phyloP scores from a whole-genome alignment of 495 filamentous ascomycete genomes.

The Lophium mytilinum region DNA sequence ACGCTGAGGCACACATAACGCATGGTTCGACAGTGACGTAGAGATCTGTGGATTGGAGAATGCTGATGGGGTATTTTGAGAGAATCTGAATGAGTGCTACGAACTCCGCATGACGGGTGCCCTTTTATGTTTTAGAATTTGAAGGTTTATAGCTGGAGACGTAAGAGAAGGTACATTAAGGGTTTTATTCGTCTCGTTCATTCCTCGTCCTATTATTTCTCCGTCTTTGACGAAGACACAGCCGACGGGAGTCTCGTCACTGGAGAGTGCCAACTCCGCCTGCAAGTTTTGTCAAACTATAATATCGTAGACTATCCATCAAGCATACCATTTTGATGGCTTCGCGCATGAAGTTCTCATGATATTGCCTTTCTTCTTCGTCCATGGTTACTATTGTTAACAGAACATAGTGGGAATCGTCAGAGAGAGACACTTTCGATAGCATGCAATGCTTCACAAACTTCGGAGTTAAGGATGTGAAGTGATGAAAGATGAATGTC shows the following conservation, averaged over 20 bases:
- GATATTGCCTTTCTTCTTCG: conserved; percentile 22
- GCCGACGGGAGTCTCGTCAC: conserved; percentile 88
- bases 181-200: conserved; percentile 92
- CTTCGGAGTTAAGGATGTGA: too few relatives aligned
- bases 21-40: conserved; percentile 98
- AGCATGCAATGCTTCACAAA: too few relatives aligned
- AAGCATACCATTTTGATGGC: conserved; percentile 35
- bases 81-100: conserved; percentile 66
- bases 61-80: conserved; percentile 44
- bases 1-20: conserved; percentile 93
- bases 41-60: conserved; percentile 64
- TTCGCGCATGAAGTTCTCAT: conserved; percentile 39
- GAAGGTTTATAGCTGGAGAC: too few relatives aligned
- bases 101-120: conserved; percentile 91
- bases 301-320: not conserved
- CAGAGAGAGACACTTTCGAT: too few relatives aligned
- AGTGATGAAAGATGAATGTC: too few relatives aligned
- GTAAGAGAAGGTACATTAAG: conserved; percentile 49
- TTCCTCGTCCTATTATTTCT: conserved; percentile 71
- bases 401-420: too few relatives aligned
- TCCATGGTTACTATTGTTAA: conserved; percentile 18
- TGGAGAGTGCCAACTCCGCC: conserved; percentile 71
- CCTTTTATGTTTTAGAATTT: conserved; percentile 37
- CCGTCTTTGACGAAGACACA: conserved; percentile 79
- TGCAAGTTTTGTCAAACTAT: conserved; percentile 27